Evolutionary conservation across 2,329 filamentous ascomycete genomes (phyloP), one percentile per base, ranked within the genome.

Genomic region (Cytospora leucostoma): DNA sequence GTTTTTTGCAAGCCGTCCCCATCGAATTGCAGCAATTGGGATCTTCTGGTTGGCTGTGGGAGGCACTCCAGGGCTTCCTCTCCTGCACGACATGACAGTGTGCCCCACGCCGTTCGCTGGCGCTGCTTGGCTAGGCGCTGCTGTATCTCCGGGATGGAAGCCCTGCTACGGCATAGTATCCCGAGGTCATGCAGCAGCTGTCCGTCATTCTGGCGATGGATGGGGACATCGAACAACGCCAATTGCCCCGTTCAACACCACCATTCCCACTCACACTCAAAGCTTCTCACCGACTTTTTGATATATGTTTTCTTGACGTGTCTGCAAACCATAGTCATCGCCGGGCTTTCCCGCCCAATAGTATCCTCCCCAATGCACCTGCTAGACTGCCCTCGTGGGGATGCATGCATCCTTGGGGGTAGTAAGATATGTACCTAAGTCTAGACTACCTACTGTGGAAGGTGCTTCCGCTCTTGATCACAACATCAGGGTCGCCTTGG

Each of bases 281-380:
- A 37, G 27, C 33, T 50, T 47, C 56, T 63, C 61, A 63, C 61
- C 61, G 61, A 63, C 61, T 63, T 63, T 60, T 60, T n/a, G 27
- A 27, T 27, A 27, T 17, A 32, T 63, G 56, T 60, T 49, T 49
- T 63, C 38, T 59, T 56, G 56, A 51, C 34, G 61, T 53, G 47
- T 50, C 55, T 63, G 50, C 49, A 60, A 60, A 34, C 32, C 56
- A 50, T 33, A 50, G 38, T 47, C 49, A 37, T 17, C 51, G 33
- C 50, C 49, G 58, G 53, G 32, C n/a, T 15, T 56, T 44, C 40
- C 51, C 50, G 34, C 34, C 56, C 51, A 59, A 60, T 55, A 34
- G 17, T 19, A 13, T 27, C 35, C n/a, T 10, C 40, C 40, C 15
- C 52, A 7, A 34, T 56, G 53, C 19, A 27, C 40, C 47, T 50